Evolutionary conservation across 495 filamentous ascomycete species (phyloP).

Genomic region (Penicillium salamii): DNA sequence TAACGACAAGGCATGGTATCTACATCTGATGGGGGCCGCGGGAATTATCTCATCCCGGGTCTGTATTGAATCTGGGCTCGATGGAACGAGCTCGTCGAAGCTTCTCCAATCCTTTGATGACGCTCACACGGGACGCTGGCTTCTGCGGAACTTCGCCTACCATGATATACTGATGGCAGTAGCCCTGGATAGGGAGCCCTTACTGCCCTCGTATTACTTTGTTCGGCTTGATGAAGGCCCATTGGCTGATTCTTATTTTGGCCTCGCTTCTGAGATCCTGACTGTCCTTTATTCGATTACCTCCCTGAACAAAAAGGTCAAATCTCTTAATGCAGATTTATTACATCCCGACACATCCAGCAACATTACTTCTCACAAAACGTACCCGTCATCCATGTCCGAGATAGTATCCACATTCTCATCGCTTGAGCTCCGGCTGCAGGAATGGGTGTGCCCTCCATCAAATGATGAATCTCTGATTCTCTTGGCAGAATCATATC

Average conservation of each 20-base stretch:
- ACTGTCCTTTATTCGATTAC: conserved; percentile 3
- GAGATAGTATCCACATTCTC: background rate
- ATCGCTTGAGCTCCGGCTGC: background rate
- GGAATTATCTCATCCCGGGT: conserved; percentile 4
- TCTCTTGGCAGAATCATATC: conserved; percentile 11
- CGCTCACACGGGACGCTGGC: conserved; percentile 9
- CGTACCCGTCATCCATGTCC: no score
- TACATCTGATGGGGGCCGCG: conserved; percentile 10
- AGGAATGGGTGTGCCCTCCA: conserved; percentile 5
- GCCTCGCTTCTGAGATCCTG: conserved; percentile 12
- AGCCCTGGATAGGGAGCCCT: conserved; percentile 5
- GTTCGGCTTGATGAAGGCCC: conserved; percentile 3
- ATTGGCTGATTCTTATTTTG: conserved; percentile 12
- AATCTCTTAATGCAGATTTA: background rate
- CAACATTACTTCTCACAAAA: no score
- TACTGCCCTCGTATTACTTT: conserved; percentile 9
- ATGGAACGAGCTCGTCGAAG: background rate
- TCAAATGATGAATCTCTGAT: conserved; percentile 4
- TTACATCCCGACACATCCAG: background rate
- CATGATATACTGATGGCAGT: conserved; percentile 11
- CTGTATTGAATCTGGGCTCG: background rate
- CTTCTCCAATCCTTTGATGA: conserved; percentile 8
- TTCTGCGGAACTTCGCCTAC: conserved; percentile 14
- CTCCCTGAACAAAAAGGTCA: conserved; percentile 2
- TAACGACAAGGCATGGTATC: conserved; percentile 11